phyloP scores from a whole-genome alignment of 1,284 basidiomycete species.

The Golubevia pallescens region DNA sequence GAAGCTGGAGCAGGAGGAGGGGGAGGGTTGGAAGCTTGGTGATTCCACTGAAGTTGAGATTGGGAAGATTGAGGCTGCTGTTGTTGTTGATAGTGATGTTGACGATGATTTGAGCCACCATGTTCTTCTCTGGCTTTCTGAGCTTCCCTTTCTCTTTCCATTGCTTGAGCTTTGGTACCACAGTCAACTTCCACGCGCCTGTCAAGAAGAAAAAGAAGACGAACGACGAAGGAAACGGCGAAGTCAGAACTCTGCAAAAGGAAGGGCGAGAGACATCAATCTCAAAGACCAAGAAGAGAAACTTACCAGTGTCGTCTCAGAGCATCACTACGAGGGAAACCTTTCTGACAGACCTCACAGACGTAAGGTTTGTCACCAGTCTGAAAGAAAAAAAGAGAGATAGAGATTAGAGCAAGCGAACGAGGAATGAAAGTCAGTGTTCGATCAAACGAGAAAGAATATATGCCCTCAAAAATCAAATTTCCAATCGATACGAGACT shows the following conservation, averaged over 20 bases:
- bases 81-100: too few relatives aligned
- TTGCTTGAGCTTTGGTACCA: not conserved
- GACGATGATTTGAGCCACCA: too few relatives aligned
- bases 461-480: not conserved
- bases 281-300: not conserved
- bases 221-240: not conserved
- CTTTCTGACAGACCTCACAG: conserved; percentile 56
- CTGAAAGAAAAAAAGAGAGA: conserved; percentile 3
- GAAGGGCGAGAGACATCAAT: not conserved
- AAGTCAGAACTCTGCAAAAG: not conserved
- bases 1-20: conserved; percentile 1
- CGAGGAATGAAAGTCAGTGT: conserved; percentile 2
- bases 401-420: not conserved
- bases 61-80: too few relatives aligned
- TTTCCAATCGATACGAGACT: not conserved
- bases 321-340: conserved; percentile 59
- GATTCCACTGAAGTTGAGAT: not conserved
- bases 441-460: too few relatives aligned
- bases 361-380: conserved; percentile 62
- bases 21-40: not conserved
- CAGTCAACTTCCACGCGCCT: conserved; percentile 1
- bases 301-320: conserved; percentile 48
- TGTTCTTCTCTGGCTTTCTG: not conserved
- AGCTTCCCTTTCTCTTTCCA: not conserved
- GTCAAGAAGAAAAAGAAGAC: not conserved